Evolutionary conservation across 441 rosid genomes (phyloP), one percentile per base, ranked within the genome.

Genomic region (Erodium moschatum): DNA sequence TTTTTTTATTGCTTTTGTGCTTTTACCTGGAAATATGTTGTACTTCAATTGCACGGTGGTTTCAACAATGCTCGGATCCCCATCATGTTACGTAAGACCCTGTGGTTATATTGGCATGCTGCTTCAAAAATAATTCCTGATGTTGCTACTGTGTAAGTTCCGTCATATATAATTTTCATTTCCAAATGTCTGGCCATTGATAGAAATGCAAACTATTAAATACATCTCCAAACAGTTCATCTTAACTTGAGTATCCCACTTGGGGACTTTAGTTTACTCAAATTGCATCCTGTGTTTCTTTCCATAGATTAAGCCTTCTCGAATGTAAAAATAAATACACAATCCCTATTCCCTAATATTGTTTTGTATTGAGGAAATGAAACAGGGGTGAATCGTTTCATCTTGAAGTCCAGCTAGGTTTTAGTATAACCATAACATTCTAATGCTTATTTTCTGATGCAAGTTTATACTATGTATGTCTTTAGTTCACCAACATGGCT

Each of bases 291-390:
- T 13, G 15, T n/a, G 56, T 50, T 50, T 50, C 56, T 50, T 50
- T 1, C 56, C 56, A n/a, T 50, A 15, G 6, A 15, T 12, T 50
- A 50, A n/a, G 56, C 56, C 18, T 50, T 50, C 56, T 50, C 56
- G n/a, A 50, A 50, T 13, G 56, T 50, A 50, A 13, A 50, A 50
- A 5, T 13, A 12, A 10, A 46, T 46, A 46, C 52, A 11, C 2
- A 50, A 4, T 12, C 9, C 46, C 0, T 40, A 40, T 10, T 50
- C 56, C 7, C 56, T 50, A 50, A 50, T 3, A 50, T 50, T 50
- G 56, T 50, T 50, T 18, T 50, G 56, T 50, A 50, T 50, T 5
- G 56, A 50, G 56, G 56, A 50, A 50, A 50, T 50, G 56, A 50
- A 4, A 50, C 6, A 50, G 6, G 18, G 56, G 19, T 50, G 18